Evolutionary conservation across 2,329 filamentous ascomycete species (phyloP), one percentile per base, ranked within the genome.

Genomic region (Pseudocercospora macadamiae): DNA sequence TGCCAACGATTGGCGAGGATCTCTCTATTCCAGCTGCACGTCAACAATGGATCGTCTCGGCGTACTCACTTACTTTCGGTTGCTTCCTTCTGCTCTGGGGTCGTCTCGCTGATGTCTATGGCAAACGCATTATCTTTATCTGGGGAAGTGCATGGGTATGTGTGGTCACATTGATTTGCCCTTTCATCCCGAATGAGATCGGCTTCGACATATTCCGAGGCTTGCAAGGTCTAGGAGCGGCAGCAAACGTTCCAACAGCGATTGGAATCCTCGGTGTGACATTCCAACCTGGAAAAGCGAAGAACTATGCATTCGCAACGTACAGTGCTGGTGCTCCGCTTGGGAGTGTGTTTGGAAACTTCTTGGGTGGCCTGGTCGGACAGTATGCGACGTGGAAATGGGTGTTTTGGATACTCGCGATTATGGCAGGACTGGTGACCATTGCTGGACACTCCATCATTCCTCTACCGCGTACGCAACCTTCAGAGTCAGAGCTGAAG

Each of bases 61-160:
- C 86, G 0, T 89, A 89, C 68, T 79, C 83, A 3, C 79, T 89
- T 14, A 79, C 85, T 0, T 89, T 89, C 65, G 86, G 86, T 47
- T 89, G 86, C 71, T 88, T 89, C 67, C 74, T 89, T 23, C 74
- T 89, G 14, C 77, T 89, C 12, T 89, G 86, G 86, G 87, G 86
- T 23, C 80, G 86, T 18, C 80, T 89, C 19, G 87, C 84, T 55
- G 86, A 89, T 70, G 80, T 89, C 44, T 88, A 86, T 62, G 86
- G 86, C 55, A 87, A 87, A 70, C 80, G 86, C 7, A 75, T 81
- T 44, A 86, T 89, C 63, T 89, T 89, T 71, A 79, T 89, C 25
- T 77, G 78, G 59, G 87, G 86, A 0, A 86, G 85, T 1, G 79
- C 82, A 5, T 89, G 86, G 81, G 81, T 89, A 5, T 83, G 86